phyloP scores from a whole-genome alignment of 2,329 filamentous ascomycete genomes.

The Claviceps sp. region DNA sequence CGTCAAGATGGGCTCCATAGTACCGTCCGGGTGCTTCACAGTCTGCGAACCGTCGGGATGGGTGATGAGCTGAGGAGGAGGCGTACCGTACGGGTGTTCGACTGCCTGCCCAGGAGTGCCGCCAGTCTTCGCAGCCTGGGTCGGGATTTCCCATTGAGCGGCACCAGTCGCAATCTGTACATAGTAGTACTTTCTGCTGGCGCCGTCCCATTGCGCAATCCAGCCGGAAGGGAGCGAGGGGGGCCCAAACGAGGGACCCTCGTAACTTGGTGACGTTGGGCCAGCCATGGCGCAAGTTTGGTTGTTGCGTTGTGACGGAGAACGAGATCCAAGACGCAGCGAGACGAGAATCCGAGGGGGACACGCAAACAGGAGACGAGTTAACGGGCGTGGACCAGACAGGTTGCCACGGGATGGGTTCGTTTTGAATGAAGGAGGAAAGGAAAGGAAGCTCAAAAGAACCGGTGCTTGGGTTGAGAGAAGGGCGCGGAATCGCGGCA shows the following conservation, averaged over 20 bases:
- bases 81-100: constrained; percentile 51
- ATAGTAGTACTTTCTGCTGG: constrained; percentile 54
- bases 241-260: constrained; percentile 46
- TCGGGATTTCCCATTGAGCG: constrained; percentile 64
- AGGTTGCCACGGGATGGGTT: too few relatives aligned
- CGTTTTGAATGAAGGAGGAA: too few relatives aligned
- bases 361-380: too few relatives aligned
- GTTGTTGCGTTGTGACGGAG: neutral
- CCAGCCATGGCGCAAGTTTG: constrained; percentile 33
- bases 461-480: neutral
- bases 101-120: constrained; percentile 40
- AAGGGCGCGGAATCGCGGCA: neutral
- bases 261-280: constrained; percentile 42
- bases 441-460: too few relatives aligned
- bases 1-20: constrained; percentile 44
- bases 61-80: constrained; percentile 43
- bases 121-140: constrained; percentile 46
- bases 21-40: constrained; percentile 45
- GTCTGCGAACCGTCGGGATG: constrained; percentile 51
- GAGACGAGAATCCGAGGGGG: neutral
- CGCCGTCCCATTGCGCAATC: constrained; percentile 57
- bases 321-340: neutral
- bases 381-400: too few relatives aligned
- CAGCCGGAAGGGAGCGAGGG: constrained; percentile 50
- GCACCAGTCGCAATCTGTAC: constrained; percentile 59